Evolutionary conservation across 306 rosid species (phyloP), one percentile per base, ranked within the genome.

Genomic region (Begonia fuchsioides): DNA sequence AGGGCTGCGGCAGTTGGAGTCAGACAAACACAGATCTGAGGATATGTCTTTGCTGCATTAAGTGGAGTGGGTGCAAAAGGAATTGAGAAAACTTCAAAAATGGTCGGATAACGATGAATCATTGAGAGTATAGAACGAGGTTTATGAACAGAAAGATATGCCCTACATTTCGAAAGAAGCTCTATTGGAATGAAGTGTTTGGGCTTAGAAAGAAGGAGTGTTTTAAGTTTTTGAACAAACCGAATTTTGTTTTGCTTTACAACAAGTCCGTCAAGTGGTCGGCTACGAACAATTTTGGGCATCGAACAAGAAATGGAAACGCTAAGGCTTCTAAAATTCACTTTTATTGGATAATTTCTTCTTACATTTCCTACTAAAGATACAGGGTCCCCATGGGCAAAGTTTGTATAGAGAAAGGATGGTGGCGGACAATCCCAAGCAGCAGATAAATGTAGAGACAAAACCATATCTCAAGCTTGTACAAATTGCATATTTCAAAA

Each of bases 1-100:
- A 86, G 78, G 14, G 93, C 65, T 20, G 76, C 93, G 13, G 97
- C 95, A 52, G 79, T 90, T 11, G 93, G 81, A 56, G 95, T 88
- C 57, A 88, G 70, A 49, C 97, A 93, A 32, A 83, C 95, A 64
- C 95, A 88, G 12, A 72, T 83, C 56, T 88, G 93, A 43, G 78
- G 76, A 64, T 73, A 60, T 15, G 59, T 49, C 77, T 74, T 88
- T 11, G 95, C 74, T 19, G 96, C 95, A 67, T 88, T 73, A 50
- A 68, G 50, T 53, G 93, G 95, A 49, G 17, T 19, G n/a, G 83
- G 86, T 15, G 96, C 68, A 60, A 66, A 71, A 47, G 88, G 90
- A 38, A 83, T 67, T 10, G 73, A 41, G 71, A 74, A 83, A 64
- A 67, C 56, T 63, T 80, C 95, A 44, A 88, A 83, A 51, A 84